Evolutionary conservation across 2,329 filamentous ascomycete genomes (phyloP).

Genomic region (Fusarium ramigenum): DNA sequence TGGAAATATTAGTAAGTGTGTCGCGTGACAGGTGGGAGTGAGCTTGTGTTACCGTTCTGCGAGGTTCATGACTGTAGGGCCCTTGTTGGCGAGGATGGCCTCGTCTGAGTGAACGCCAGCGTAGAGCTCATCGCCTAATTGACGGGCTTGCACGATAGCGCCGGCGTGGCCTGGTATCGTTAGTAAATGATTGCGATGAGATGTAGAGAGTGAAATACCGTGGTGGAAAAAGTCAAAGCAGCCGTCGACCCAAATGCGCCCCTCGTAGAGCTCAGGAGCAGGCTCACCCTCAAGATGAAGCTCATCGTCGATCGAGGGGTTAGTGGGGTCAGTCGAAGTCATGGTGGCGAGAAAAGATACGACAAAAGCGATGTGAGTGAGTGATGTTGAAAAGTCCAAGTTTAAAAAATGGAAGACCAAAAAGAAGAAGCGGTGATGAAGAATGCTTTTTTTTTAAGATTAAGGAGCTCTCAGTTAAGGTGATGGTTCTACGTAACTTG

Average conservation of each 20-base stretch:
- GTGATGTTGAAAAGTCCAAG: neutral
- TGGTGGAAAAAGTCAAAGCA: slow-evolving; percentile 99
- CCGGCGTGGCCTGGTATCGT: slow-evolving; percentile 82
- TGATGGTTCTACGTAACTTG: slow-evolving; percentile 16
- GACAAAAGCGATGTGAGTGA: neutral
- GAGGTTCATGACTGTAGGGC: slow-evolving; percentile 95
- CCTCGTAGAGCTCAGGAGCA: slow-evolving; percentile 66
- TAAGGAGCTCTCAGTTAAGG: slow-evolving; percentile 3
- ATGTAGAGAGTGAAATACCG: slow-evolving; percentile 60
- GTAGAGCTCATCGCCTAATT: slow-evolving; percentile 86
- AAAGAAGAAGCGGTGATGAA: slow-evolving; percentile 6
- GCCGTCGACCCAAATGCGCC: slow-evolving; percentile 96
- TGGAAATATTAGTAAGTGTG: slow-evolving; percentile 48
- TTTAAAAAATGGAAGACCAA: neutral
- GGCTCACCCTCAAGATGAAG: slow-evolving; percentile 54
- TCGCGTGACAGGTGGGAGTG: neutral
- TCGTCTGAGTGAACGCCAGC: slow-evolving; percentile 97
- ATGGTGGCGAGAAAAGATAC: slow-evolving; percentile 13
- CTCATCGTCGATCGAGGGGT: slow-evolving; percentile 36
- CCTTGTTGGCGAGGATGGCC: slow-evolving; percentile 95
- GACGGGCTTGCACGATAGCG: slow-evolving; percentile 94
- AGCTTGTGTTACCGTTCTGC: slow-evolving; percentile 73
- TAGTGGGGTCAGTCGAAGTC: slow-evolving; percentile 37
- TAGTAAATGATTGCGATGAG: neutral
- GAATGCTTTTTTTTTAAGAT: slow-evolving; percentile 1